Evolutionary conservation across 257 asterid genomes (phyloP).

Genomic region (Solanum corneliomulleri): DNA sequence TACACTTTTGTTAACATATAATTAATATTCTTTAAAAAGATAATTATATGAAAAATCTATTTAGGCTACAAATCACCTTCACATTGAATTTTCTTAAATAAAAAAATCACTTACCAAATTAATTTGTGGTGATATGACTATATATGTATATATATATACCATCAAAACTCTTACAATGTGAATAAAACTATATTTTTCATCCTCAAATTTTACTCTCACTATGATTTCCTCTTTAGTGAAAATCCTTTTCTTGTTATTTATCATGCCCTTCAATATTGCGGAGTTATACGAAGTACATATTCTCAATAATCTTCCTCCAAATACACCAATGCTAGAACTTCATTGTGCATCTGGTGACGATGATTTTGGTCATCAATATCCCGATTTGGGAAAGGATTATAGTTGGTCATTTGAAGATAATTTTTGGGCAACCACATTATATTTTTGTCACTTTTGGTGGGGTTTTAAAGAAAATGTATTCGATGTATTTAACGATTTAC

Average conservation of each 20-base stretch:
- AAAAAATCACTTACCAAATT: not conserved
- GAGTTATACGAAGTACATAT: not conserved
- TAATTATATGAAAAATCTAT: not conserved
- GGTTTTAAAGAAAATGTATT: not conserved
- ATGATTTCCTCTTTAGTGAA: not conserved
- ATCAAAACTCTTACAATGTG: not conserved
- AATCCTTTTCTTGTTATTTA: not conserved
- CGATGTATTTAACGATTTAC: not conserved
- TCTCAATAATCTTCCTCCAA: not conserved
- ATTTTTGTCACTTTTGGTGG: not conserved
- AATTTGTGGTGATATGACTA: not conserved
- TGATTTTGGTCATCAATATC: not conserved
- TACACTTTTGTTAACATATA: not conserved
- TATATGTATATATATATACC: not conserved
- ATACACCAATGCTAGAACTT: not conserved
- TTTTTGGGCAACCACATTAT: not conserved
- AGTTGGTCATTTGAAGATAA: not conserved
- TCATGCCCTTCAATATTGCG: not conserved
- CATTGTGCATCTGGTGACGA: not conserved
- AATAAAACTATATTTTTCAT: not conserved
- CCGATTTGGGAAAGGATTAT: not conserved
- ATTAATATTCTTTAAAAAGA: not conserved
- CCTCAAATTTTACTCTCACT: not conserved
- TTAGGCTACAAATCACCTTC: not conserved
- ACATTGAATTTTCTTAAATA: not conserved